phyloP scores from a whole-genome alignment of 2,329 filamentous ascomycete genomes.

The Arthrobotrys sphaeroides region DNA sequence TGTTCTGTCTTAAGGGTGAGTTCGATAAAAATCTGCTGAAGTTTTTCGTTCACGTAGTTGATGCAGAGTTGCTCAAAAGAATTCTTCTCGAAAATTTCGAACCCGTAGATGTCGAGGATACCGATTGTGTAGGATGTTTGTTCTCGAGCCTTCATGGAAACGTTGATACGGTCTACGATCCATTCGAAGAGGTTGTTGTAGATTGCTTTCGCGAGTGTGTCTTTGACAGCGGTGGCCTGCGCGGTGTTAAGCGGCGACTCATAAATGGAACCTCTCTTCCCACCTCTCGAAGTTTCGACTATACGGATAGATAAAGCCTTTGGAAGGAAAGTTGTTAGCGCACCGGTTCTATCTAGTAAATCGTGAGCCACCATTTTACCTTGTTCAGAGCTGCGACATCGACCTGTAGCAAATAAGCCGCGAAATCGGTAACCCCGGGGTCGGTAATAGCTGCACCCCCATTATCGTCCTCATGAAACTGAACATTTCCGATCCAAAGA shows the following conservation, averaged over 20 bases:
- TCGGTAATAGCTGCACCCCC: constrained; percentile 88
- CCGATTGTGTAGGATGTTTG: constrained; percentile 91
- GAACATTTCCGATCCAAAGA: constrained; percentile 93
- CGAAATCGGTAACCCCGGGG: constrained; percentile 87
- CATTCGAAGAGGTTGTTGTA: constrained; percentile 99
- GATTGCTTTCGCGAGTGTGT: constrained; percentile 98
- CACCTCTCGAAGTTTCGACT: constrained; percentile 75
- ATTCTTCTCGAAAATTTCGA: constrained; percentile 99
- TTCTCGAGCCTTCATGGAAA: constrained; percentile 84
- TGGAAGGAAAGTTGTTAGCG: constrained; percentile 84
- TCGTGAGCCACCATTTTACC: constrained; percentile 83
- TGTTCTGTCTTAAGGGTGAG: constrained; percentile 99
- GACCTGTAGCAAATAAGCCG: constrained; percentile 86
- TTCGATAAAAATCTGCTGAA: constrained; percentile 99
- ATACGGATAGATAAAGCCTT: constrained; percentile 96
- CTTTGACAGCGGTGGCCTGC: constrained; percentile 90
- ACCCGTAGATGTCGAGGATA: constrained; percentile 98
- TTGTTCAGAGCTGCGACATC: constrained; percentile 88
- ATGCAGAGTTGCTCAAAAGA: constrained; percentile 99
- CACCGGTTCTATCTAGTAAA: constrained; percentile 95
- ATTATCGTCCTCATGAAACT: constrained; percentile 86
- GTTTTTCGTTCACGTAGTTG: constrained; percentile 99
- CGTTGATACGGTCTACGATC: constrained; percentile 95
- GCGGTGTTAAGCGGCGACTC: constrained; percentile 86
- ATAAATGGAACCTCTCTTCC: constrained; percentile 73